Conservation (phyloP, 176 grass and related monocot species). For the Lolium perenne region DNA sequence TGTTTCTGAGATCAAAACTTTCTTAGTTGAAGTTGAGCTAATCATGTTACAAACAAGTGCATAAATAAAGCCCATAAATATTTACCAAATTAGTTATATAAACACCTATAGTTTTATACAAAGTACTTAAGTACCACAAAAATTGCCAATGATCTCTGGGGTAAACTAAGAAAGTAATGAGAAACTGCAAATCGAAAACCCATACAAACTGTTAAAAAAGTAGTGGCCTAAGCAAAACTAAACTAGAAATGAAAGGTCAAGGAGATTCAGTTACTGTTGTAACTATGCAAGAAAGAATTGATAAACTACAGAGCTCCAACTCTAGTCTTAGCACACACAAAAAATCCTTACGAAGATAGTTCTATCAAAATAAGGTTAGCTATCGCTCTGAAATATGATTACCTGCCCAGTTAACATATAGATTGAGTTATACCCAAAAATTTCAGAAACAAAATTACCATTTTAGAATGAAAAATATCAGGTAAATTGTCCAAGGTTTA, state of each 20-base stretch:
- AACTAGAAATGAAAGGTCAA: neutral
- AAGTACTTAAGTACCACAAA: neutral
- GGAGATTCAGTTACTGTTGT: neutral
- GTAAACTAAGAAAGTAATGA: neutral
- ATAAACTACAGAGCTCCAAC: neutral
- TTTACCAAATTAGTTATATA: neutral
- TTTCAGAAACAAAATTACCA: neutral
- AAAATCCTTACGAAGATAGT: neutral
- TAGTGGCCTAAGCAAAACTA: neutral
- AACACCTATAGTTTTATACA: neutral
- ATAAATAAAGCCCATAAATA: neutral
- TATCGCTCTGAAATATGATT: neutral
- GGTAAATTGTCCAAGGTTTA: neutral
- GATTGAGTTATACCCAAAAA: neutral
- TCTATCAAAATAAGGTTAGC: neutral
- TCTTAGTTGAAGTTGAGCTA: neutral
- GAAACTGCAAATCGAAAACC: neutral
- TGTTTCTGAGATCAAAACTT: conserved; percentile 15
- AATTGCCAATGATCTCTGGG: neutral
- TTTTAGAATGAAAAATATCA: neutral
- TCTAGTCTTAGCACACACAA: neutral
- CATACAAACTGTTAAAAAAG: neutral
- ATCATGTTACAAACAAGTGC: neutral
- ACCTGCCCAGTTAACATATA: neutral
- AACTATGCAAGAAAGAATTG: neutral